These are phyloP conservation scores for Myotisia sp. DNA, from an alignment of 2,329 filamentous ascomycete genomes.

Conservation along the genomic window DNA sequence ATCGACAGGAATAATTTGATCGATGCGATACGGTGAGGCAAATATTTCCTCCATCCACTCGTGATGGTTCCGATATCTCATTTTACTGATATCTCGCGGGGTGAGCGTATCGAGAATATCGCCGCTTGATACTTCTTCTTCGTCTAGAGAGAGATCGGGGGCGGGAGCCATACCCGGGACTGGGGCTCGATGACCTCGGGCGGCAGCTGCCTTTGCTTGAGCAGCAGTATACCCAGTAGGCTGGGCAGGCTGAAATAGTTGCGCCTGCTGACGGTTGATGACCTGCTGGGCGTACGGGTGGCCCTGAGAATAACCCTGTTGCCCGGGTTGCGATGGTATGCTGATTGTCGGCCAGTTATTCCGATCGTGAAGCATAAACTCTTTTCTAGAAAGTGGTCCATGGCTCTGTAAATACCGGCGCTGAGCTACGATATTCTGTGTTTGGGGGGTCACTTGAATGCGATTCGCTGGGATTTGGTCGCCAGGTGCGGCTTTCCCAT, in stretches of 20 bases:
- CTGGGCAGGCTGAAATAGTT: constrained; percentile 21
- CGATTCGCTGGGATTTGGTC: constrained; percentile 55
- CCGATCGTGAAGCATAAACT: constrained; percentile 86
- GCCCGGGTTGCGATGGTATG: constrained; percentile 43
- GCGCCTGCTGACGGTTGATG: constrained; percentile 20
- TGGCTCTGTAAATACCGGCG: constrained; percentile 52
- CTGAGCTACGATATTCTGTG: constrained; percentile 30
- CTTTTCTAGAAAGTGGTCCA: constrained; percentile 73
- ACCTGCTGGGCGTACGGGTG: constrained; percentile 28
- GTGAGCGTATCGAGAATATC: constrained; percentile 84
- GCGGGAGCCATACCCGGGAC: constrained; percentile 21
- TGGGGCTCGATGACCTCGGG: constrained; percentile 33
- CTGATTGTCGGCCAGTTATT: constrained; percentile 79
- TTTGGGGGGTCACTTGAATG: constrained; percentile 34
- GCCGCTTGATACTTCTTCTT: constrained; percentile 74
- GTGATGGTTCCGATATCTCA: constrained; percentile 84
- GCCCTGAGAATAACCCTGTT: constrained; percentile 38
- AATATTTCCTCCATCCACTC: constrained; percentile 99
- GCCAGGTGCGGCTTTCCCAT: constrained; percentile 59
- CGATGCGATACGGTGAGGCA: constrained; percentile 73
- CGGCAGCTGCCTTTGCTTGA: constrained; percentile 23
- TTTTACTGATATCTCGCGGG: constrained; percentile 73
- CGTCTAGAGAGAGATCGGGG: constrained; percentile 47
- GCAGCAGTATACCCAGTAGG: constrained; percentile 18
- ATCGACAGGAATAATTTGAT: constrained; percentile 74